Conservation (phyloP, 78 protist species). For the Emiliania huxleyi region DNA sequence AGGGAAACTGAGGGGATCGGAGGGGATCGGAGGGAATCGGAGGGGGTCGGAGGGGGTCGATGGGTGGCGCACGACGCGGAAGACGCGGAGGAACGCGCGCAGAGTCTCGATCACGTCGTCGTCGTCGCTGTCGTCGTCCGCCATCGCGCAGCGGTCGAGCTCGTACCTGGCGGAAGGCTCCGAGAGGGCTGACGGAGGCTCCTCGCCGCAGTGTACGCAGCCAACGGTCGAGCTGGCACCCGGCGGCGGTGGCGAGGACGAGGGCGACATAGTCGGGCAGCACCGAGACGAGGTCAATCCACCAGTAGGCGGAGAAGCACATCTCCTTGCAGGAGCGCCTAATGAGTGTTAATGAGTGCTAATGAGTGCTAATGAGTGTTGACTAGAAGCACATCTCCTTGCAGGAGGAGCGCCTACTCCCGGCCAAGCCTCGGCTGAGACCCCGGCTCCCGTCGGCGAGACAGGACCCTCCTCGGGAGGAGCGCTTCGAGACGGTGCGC, state of each 20-base stretch:
- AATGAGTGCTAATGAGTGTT: no score
- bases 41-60: no score
- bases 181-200: no score
- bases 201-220: no score
- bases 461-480: background rate
- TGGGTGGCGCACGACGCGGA: background rate
- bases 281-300: background rate
- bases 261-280: background rate
- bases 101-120: no score
- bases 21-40: no score
- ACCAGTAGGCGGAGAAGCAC: background rate
- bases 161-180: background rate
- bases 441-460: background rate
- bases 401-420: background rate
- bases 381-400: background rate
- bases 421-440: background rate
- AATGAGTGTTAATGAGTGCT: no score
- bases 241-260: background rate
- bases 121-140: background rate
- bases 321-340: background rate
- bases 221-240: background rate
- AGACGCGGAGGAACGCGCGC: background rate
- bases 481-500: no score
- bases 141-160: background rate
- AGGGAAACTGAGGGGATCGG: no score